These are phyloP conservation scores for Stereum hirsutum DNA, from an alignment of 1,284 basidiomycete species.

Conservation along the genomic window DNA sequence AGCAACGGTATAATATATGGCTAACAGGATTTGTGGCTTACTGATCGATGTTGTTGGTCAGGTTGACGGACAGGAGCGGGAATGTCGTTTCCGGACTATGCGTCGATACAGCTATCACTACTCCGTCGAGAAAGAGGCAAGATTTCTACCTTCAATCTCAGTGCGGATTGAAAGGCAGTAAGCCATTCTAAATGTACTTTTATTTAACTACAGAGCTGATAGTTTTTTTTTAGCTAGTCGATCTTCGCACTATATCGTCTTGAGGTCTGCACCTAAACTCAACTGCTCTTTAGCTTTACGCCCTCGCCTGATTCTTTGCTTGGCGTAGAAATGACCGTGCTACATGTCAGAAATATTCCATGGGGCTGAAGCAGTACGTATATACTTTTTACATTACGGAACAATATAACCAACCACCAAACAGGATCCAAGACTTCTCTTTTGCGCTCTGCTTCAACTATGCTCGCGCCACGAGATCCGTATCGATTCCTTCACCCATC, in stretches of 20 bases:
- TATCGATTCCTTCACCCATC: constrained; percentile 10
- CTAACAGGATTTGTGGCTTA: neutral
- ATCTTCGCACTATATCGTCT: neutral
- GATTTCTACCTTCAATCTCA: constrained; percentile 58
- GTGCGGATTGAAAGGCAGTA: constrained; percentile 18
- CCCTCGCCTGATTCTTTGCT: no score
- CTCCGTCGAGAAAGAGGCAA: constrained; percentile 24
- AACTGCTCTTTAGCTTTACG: no score
- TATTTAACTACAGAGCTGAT: constrained; percentile 6
- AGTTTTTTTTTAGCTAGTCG: constrained; percentile 1
- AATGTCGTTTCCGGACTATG: neutral
- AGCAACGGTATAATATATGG: constrained; percentile 1
- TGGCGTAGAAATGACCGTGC: no score
- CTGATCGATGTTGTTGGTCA: no score
- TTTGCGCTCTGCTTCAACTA: constrained; percentile 9
- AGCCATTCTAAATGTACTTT: neutral
- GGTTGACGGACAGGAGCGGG: neutral
- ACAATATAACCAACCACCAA: neutral
- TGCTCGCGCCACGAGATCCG: constrained; percentile 10
- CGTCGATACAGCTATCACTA: constrained; percentile 7
- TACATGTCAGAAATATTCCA: no score
- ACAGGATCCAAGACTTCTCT: constrained; percentile 7
- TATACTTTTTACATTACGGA: neutral
- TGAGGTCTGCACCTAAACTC: no score
- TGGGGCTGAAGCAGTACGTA: neutral